Base-by-base conservation (phyloP, 2,329 filamentous ascomycete genomes). In the Penicillium paneum region DNA sequence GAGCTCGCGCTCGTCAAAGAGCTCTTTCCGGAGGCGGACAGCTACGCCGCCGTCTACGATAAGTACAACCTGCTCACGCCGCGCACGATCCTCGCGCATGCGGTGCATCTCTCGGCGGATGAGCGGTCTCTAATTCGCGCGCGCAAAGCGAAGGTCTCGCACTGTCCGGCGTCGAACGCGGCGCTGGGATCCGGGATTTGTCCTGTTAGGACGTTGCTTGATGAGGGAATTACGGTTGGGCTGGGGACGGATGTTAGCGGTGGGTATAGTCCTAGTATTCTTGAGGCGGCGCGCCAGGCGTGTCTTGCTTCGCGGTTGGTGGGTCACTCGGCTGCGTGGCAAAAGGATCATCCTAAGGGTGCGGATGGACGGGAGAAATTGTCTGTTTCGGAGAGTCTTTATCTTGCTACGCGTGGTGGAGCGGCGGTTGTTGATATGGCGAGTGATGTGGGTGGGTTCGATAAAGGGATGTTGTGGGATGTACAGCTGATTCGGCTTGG, bases 201-300 rank as follows among this genome's bases (percentile, higher is more conserved):
- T 8, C 84, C 83, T 4, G 87, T 99, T 2, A 81, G 93, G 17
- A 82, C 82, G 73, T 71, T 96, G 63, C 79, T 96, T 49, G 82
- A 91, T 21, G 80, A 81, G 49, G 91, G 90, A 0, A 80, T 97
- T 42, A 84, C 83, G 0, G 85, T 97, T 6, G 93, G 94, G 0
- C 76, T 99, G 0, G 94, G 94, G 0, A 97, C 93, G 0, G 94
- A 99, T 71, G 85, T 97, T 54, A 89, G 85, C 64, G 94, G 93
- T 3, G 94, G 94, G 0, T 97, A 93, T 70, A 89, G 85, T 52
- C 81, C 90, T 0, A 90, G 85, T 57, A 83, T 97, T 10, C 81
- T 97, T 0, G 89, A 94, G 61, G 86, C 90, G n/a, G 90, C 87
- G 40, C 77, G 92, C 13, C 89, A 94, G 67, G 91, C 93, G 0